Conservation (phyloP, 2,329 filamentous ascomycete genomes). For the Colletotrichum magnum region DNA sequence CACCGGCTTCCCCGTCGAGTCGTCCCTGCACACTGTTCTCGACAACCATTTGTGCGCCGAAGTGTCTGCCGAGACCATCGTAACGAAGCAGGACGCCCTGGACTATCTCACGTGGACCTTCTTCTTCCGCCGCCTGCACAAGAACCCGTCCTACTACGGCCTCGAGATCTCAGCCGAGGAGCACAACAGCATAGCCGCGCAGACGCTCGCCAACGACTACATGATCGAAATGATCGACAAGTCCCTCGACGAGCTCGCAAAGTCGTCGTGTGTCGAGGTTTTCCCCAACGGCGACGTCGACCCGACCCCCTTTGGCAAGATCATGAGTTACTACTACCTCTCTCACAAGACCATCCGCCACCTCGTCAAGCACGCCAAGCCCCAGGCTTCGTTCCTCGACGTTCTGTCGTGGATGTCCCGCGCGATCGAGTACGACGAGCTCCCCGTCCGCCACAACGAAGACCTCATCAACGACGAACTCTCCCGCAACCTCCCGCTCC, state of each 20-base stretch:
- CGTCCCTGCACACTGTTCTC: slow-evolving; percentile 93
- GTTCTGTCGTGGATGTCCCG: slow-evolving; percentile 92
- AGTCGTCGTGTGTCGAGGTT: slow-evolving; percentile 86
- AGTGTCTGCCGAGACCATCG: slow-evolving; percentile 91
- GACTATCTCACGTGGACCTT: slow-evolving; percentile 99
- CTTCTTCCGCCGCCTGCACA: slow-evolving; percentile 97
- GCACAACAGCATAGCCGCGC: slow-evolving; percentile 88
- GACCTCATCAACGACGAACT: slow-evolving; percentile 96
- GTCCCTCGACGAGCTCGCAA: slow-evolving; percentile 84
- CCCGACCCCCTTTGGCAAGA: slow-evolving; percentile 92
- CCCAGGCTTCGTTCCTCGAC: slow-evolving; percentile 82
- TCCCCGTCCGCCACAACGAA: slow-evolving; percentile 97
- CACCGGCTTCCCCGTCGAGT: slow-evolving; percentile 97
- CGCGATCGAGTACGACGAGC: slow-evolving; percentile 96
- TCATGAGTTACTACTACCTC: slow-evolving; percentile 99
- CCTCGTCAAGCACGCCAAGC: slow-evolving; percentile 82
- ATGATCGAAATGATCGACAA: slow-evolving; percentile 94
- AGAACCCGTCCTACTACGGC: slow-evolving; percentile 98
- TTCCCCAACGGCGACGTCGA: slow-evolving; percentile 92
- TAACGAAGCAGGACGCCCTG: slow-evolving; percentile 95
- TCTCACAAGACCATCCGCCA: slow-evolving; percentile 95
- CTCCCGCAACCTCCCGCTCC: slow-evolving; percentile 81
- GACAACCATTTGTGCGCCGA: slow-evolving; percentile 98
- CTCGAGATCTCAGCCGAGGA: slow-evolving; percentile 94
- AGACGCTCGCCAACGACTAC: slow-evolving; percentile 91